Conservation (phyloP, 345 rosid genomes). For the Melaleuca quinquenervia region DNA sequence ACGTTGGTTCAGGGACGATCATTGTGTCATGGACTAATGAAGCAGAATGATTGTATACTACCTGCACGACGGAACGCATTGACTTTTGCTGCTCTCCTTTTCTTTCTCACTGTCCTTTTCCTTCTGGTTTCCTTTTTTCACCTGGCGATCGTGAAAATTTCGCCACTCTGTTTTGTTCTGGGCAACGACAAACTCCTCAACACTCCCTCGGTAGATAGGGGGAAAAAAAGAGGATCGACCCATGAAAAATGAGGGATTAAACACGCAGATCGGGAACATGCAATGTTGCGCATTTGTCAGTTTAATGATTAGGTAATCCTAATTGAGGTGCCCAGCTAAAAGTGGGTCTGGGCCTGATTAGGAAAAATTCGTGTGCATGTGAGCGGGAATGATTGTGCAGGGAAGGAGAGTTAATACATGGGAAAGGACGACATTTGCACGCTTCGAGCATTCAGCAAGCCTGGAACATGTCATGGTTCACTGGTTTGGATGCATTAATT, state of each 20-base stretch:
- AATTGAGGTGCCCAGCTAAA: neutral
- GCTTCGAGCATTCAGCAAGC: neutral
- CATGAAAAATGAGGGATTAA: neutral
- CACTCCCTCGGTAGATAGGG: neutral
- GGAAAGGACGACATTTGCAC: neutral
- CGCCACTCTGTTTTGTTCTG: neutral
- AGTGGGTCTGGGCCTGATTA: neutral
- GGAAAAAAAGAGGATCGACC: neutral
- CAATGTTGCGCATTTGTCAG: neutral
- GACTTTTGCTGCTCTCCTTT: neutral
- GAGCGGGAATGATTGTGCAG: neutral
- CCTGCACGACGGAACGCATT: constrained; percentile 2
- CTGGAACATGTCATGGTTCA: neutral
- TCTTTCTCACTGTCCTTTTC: neutral
- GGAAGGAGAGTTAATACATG: neutral
- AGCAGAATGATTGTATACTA: constrained; percentile 7
- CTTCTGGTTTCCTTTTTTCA: neutral
- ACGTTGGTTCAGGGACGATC: constrained; percentile 5
- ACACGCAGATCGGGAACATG: neutral
- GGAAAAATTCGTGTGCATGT: neutral
- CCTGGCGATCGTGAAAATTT: neutral
- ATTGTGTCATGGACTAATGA: constrained; percentile 10
- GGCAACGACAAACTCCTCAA: neutral
- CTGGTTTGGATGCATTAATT: neutral
- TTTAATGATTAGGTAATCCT: neutral